Base-by-base conservation (phyloP, 2,329 filamentous ascomycete species). In the Bipolaris zeicola region DNA sequence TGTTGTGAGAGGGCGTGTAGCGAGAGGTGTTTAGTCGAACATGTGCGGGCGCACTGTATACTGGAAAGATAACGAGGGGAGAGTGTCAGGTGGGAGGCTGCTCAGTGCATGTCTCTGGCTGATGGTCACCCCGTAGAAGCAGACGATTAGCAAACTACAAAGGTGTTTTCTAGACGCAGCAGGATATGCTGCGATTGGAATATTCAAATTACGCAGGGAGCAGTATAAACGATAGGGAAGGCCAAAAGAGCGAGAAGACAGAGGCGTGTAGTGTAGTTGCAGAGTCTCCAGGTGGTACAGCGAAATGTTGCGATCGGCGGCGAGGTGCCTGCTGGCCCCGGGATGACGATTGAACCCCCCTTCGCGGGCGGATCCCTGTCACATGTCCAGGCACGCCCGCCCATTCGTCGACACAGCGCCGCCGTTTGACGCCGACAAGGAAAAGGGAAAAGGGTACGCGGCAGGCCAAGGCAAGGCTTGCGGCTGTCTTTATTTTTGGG, bases 381-480 rank as follows among this genome's bases (percentile, higher is more conserved):
- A 10, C 45, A 13, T 31, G 3, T n/a, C 18, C 18, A 50, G 50
- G 41, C 48, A 52, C 45, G 51, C 22, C 34, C 50, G 37, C 26
- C 48, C 18, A 63, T 46, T 62, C 47, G 59, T 36, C 44, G 49
- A 5, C 36, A 11, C 18, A n/a, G 20, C 37, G 28, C 49, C 61
- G 56, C 62, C 60, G 60, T 50, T 52, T 49, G 55, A 50, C 57
- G 54, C 57, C 57, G 54, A 18, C 24, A 6, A 13, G 39, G 38
- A 41, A 20, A 28, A 31, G 10, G 28, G 28, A 31, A 44, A 38
- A 28, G 43, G 55, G 45, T 46, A 18, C 50, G 55, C 50, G 55
- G 59, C 54, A 57, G 52, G 52, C 18, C 52, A 34, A 36, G 39
- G 14, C 22, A 42, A 26, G 39, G 11, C 39, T 43, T 11, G 18